These are phyloP conservation scores for Phaseolus coccineus DNA, from an alignment of 331 rosid genomes.

Conservation along the genomic window DNA sequence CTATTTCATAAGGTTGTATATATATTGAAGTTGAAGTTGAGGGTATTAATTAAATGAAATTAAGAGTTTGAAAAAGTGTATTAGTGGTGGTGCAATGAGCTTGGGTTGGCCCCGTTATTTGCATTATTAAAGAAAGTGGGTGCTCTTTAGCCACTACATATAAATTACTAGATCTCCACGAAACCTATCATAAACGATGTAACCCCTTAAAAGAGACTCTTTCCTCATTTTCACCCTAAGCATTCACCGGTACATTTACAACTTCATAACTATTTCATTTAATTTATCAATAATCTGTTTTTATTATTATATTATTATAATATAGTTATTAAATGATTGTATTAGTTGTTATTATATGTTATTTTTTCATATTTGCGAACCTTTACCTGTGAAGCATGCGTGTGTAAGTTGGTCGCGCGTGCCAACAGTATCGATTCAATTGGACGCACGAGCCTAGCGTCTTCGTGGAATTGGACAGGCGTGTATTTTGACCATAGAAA, in stretches of 20 bases:
- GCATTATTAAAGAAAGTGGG: slow-evolving; percentile 39
- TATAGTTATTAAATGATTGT: no score
- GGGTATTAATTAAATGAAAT: no score
- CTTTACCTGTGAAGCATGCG: not conserved
- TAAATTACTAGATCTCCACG: not conserved
- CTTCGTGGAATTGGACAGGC: not conserved
- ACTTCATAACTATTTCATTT: no score
- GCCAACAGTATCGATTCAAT: not conserved
- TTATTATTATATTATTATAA: no score
- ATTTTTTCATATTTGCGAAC: no score
- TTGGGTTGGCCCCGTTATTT: not conserved
- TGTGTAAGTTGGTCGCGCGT: not conserved
- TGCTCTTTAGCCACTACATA: slow-evolving; percentile 19
- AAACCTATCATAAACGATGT: slow-evolving; percentile 25
- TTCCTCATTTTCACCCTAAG: not conserved
- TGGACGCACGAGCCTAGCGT: not conserved
- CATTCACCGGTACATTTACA: not conserved
- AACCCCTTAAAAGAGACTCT: not conserved
- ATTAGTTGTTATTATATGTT: no score
- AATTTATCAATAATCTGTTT: no score
- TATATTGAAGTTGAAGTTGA: no score
- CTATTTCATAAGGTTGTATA: no score
- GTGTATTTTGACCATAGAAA: not conserved
- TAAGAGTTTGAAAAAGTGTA: not conserved
- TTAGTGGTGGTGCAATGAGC: slow-evolving; percentile 2